Percentiles rank a stretch among this genome's conserved stretches.
These are phyloP conservation scores for Galium porrigens DNA, from an alignment of 305 asterid genomes.

Conservation along the genomic window DNA sequence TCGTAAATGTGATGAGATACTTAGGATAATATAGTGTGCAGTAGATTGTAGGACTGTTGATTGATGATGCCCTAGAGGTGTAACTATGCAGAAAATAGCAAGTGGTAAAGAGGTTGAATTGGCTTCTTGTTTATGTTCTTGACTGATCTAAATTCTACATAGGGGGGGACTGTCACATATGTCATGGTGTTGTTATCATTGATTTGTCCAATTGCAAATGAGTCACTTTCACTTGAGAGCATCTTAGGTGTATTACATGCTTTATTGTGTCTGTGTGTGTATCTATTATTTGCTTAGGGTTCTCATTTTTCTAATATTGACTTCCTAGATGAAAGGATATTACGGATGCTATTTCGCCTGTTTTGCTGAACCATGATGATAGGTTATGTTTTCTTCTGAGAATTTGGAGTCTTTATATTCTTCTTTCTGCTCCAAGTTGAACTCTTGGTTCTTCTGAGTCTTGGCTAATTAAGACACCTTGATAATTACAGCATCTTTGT, in stretches of 20 bases:
- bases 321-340: neutral
- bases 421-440: no score
- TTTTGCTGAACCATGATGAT: neutral
- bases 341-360: neutral
- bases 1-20: neutral
- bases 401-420: neutral
- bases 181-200: neutral
- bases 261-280: neutral
- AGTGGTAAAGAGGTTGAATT: neutral
- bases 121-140: neutral
- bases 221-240: neutral
- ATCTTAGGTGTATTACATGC: neutral
- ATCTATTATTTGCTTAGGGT: neutral
- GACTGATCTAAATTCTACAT: neutral
- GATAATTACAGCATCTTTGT: no score
- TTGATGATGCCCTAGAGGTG: neutral
- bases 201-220: neutral
- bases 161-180: neutral
- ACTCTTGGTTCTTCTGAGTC: no score
- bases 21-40: neutral
- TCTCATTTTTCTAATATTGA: neutral
- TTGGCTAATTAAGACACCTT: no score
- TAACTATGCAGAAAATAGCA: neutral
- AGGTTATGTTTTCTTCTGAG: neutral
- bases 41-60: neutral